phyloP scores from a whole-genome alignment of 164 flowering plant species.

The Vitis cinerea region DNA sequence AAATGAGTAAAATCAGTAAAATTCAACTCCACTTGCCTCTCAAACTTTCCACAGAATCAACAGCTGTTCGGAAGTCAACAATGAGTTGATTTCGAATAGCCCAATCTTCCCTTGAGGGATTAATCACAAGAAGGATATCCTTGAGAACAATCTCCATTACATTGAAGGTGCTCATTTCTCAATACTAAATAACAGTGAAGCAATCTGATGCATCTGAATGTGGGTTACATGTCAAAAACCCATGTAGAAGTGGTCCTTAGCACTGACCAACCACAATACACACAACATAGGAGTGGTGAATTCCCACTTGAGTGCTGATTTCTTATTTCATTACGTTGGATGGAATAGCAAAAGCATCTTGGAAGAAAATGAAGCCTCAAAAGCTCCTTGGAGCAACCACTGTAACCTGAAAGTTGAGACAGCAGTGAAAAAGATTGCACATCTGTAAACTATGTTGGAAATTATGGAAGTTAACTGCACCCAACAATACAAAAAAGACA shows the following conservation, averaged over 20 bases:
- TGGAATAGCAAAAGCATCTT: too few relatives aligned
- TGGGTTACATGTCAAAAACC: background rate
- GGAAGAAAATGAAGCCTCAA: too few relatives aligned
- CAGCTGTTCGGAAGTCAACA: constrained; percentile 42
- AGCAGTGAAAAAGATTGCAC: too few relatives aligned
- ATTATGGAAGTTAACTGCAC: too few relatives aligned
- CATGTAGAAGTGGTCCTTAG: background rate
- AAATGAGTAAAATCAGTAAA: constrained; percentile 6
- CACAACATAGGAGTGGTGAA: too few relatives aligned
- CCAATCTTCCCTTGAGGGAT: constrained; percentile 60
- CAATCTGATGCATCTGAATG: background rate
- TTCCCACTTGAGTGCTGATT: too few relatives aligned
- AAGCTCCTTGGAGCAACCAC: too few relatives aligned
- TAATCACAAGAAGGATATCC: constrained; percentile 50
- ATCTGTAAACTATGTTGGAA: too few relatives aligned
- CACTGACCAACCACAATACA: too few relatives aligned
- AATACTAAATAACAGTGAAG: background rate
- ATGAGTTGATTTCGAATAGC: constrained; percentile 40
- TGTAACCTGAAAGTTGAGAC: too few relatives aligned
- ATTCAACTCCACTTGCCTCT: constrained; percentile 50
- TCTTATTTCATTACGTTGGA: too few relatives aligned
- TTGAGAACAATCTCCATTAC: constrained; percentile 42
- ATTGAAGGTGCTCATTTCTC: constrained; percentile 33
- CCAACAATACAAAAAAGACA: too few relatives aligned
- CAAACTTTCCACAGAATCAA: constrained; percentile 54